These are phyloP conservation scores for Chrysanthemum lavandulifolium DNA, from an alignment of 129 eudicot genomes.

Conservation along the genomic window DNA sequence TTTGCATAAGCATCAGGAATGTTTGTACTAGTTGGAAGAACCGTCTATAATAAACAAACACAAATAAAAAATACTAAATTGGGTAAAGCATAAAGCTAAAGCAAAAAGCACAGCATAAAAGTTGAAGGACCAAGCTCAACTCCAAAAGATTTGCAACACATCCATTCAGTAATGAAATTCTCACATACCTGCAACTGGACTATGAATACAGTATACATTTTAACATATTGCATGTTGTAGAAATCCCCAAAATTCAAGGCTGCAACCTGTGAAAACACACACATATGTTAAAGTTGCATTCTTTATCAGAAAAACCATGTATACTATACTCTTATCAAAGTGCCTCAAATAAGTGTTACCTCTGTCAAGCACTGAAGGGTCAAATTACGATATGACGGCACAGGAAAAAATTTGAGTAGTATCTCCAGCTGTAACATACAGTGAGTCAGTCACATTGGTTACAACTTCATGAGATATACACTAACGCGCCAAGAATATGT, in stretches of 20 bases:
- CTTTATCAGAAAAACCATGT: constrained; percentile 1
- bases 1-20: constrained; percentile 81
- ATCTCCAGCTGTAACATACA: constrained; percentile 70
- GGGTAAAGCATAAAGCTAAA: constrained; percentile 11
- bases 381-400: constrained; percentile 77
- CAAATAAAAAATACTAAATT: not conserved
- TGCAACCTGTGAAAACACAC: constrained; percentile 66
- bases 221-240: constrained; percentile 69
- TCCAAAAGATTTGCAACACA: not conserved
- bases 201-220: constrained; percentile 77
- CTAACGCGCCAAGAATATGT: not conserved
- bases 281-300: not conserved
- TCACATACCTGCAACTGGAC: constrained; percentile 82
- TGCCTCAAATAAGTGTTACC: constrained; percentile 36
- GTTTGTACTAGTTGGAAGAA: constrained; percentile 70
- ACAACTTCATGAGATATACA: constrained; percentile 16
- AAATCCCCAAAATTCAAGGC: constrained; percentile 88
- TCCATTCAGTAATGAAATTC: constrained; percentile 3
- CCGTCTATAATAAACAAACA: constrained; percentile 45
- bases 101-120: not conserved
- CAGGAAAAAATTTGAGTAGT: constrained; percentile 73
- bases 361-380: constrained; percentile 96
- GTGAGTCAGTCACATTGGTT: not conserved
- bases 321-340: not conserved
- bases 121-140: not conserved